Evolutionary conservation across 2,329 filamentous ascomycete species (phyloP), one percentile per base, ranked within the genome.

Genomic region (Arthrobotrys entomopaga): DNA sequence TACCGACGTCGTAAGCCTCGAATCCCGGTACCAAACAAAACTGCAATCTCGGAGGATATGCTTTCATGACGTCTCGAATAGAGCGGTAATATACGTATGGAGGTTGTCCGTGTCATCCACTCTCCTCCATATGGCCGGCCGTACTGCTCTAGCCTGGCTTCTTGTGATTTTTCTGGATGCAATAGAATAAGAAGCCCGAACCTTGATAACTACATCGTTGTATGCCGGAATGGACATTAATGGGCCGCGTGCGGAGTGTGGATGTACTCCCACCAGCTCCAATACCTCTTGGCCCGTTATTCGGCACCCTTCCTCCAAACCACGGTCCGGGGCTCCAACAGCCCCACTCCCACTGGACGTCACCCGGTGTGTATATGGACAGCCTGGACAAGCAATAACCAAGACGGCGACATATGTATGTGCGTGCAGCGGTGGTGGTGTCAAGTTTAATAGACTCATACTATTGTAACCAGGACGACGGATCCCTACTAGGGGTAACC

Each of bases 51-150:
- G 20, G 20, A 22, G 49, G 49, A 22, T 52, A 20, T 24, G 49
- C 20, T 22, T 52, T 11, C 6, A 52, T 52, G 20, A 52, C 20
- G 13, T 20, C 20, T 8, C 4, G 20, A 52, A 13, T 6, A 52
- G 49, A 24, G 49, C 49, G 20, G 49, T 20, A 52, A 52, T 20
- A 6, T 52, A 20, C 49, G 49, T 52, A 52, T 24, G 10, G 20
- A 52, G 49, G 49, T 52, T 52, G 49, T 20, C 49, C 49, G 20
- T 52, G 49, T 52, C 20, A 52, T n/a, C 49, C 49, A 13, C 13
- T 52, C 13, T 52, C 49, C 13, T 52, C 49, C 13, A 52, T 20
- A 52, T 20, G n/a, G n/a, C n/a, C n/a, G 13, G 49, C 11, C 6
- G 49, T 52, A 22, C 49, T 52, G 49, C 20, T 20, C 49, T 22